These are phyloP conservation scores for Boletus rubescentipes DNA, from an alignment of 768 basidiomycete genomes.

Conservation along the genomic window DNA sequence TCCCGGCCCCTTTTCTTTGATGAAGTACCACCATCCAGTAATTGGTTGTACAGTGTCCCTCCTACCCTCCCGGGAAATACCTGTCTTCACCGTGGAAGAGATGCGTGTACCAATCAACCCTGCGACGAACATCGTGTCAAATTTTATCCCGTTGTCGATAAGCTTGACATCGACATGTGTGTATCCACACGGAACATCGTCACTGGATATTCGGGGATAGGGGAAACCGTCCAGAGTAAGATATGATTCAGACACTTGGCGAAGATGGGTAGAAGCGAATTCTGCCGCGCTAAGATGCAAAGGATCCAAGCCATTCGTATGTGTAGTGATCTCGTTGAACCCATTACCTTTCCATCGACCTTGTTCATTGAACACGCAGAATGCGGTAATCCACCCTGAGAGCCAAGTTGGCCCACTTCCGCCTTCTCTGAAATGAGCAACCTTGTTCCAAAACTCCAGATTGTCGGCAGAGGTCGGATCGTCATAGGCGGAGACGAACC, in stretches of 20 bases:
- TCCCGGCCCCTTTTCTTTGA: background rate
- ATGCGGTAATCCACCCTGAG: background rate
- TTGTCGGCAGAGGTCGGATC: no score
- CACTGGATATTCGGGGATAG: background rate
- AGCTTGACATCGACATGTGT: background rate
- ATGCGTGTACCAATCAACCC: background rate
- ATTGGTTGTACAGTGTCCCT: background rate
- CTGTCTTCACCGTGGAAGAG: background rate
- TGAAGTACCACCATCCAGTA: background rate
- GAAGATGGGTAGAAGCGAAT: no score
- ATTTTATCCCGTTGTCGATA: background rate
- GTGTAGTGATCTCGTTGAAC: no score
- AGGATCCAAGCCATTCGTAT: no score
- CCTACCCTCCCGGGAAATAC: no score
- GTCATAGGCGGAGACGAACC: no score
- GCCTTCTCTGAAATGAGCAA: background rate
- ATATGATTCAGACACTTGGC: no score
- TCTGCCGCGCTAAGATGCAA: no score
- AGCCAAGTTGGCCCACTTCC: background rate
- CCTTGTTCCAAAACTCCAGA: background rate
- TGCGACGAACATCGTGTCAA: background rate
- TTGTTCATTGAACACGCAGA: background rate
- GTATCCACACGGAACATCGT: background rate
- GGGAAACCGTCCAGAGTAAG: background rate
- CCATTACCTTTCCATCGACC: background rate